Evolutionary conservation across 75 land plant species (phyloP).

Genomic region (Cunninghamia lanceolata): DNA sequence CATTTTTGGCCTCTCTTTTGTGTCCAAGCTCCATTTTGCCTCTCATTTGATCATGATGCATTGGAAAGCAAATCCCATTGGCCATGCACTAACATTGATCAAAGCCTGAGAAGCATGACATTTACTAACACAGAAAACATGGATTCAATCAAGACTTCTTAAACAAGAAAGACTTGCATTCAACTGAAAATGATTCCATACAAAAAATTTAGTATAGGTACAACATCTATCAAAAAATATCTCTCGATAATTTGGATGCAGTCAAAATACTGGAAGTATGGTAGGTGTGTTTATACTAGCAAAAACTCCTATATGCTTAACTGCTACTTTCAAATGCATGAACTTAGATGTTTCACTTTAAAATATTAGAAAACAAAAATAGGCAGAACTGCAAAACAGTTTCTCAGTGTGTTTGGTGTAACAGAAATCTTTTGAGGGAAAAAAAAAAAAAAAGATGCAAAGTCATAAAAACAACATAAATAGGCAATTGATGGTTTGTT

Average conservation of each 20-base stretch:
- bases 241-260: not conserved
- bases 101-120: no score
- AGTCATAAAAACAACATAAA: not conserved
- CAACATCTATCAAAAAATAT: no score
- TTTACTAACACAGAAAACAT: no score
- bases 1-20: no score
- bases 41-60: no score
- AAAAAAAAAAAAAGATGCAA: not conserved
- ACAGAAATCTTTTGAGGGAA: not conserved
- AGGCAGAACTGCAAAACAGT: not conserved
- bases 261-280: not conserved
- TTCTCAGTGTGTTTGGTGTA: not conserved
- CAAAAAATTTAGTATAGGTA: no score
- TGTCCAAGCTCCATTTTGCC: no score
- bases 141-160: no score
- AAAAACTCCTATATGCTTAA: not conserved
- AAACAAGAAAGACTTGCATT: no score
- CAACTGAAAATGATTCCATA: no score
- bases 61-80: no score
- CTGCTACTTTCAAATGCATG: not conserved
- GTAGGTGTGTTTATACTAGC: not conserved
- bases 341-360: not conserved
- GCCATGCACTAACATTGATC: no score
- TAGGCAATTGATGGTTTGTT: not conserved
- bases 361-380: not conserved